These are phyloP conservation scores for Geoglossum glabrum DNA, from an alignment of 495 filamentous ascomycete genomes.

Conservation along the genomic window DNA sequence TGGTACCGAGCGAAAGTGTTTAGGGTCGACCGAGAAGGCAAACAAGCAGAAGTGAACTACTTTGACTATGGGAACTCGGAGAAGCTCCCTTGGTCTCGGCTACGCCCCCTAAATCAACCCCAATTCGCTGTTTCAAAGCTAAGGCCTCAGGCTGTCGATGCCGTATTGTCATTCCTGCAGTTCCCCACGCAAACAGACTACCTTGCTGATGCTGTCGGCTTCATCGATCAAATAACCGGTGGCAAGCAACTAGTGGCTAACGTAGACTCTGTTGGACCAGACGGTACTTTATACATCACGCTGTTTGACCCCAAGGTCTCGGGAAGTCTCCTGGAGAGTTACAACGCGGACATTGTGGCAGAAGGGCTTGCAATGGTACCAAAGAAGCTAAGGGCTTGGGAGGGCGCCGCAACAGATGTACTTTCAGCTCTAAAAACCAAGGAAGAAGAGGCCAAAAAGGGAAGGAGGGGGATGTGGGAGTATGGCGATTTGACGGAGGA, in stretches of 20 bases:
- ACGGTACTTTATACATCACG: constrained; percentile 64
- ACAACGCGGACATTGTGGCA: constrained; percentile 67
- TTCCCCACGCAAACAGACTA: constrained; percentile 66
- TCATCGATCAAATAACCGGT: constrained; percentile 43
- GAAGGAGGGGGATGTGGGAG: constrained; percentile 81
- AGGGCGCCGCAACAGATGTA: constrained; percentile 50
- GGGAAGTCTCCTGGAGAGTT: constrained; percentile 37
- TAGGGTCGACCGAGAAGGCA: constrained; percentile 74
- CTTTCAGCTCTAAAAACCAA: constrained; percentile 44
- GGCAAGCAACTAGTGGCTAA: constrained; percentile 65
- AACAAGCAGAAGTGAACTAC: constrained; percentile 78
- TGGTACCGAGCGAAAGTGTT: constrained; percentile 91
- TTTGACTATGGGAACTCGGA: constrained; percentile 95
- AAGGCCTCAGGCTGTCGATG: constrained; percentile 70
- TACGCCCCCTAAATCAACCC: constrained; percentile 56
- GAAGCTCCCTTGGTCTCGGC: constrained; percentile 56
- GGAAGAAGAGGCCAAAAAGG: constrained; percentile 55
- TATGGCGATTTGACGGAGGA: constrained; percentile 70
- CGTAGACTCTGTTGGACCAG: constrained; percentile 53
- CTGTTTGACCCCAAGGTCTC: constrained; percentile 56
- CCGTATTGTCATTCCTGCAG: constrained; percentile 70
- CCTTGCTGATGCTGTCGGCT: constrained; percentile 51
- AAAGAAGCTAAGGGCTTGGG: constrained; percentile 74
- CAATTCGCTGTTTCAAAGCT: constrained; percentile 66
- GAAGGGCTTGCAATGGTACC: constrained; percentile 82